These are phyloP conservation scores for Phytophthora crassamura DNA, from an alignment of 352 stramenopile genomes.

Conservation along the genomic window DNA sequence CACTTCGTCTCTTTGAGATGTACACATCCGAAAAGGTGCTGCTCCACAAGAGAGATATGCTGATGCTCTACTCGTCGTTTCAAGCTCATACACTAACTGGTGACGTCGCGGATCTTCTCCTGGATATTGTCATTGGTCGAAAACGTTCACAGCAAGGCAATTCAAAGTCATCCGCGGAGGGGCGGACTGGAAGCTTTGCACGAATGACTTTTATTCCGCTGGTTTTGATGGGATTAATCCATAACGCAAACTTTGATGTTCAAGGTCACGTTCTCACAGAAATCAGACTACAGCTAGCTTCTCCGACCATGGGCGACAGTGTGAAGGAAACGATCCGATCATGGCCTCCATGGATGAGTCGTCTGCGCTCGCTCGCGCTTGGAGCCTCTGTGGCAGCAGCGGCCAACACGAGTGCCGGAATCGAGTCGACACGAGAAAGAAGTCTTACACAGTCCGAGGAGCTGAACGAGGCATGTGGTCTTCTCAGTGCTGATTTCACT, in stretches of 20 bases:
- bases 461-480: conserved; percentile 61
- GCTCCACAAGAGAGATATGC: conserved; percentile 61
- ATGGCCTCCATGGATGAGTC: conserved; percentile 73
- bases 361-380: conserved; percentile 47
- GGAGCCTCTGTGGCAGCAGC: conserved; percentile 24
- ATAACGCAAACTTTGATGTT: conserved; percentile 55
- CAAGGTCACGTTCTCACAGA: conserved; percentile 64
- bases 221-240: conserved; percentile 59
- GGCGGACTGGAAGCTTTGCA: conserved; percentile 51
- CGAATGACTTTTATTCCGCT: conserved; percentile 64
- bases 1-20: conserved; percentile 70
- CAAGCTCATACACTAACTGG: conserved; percentile 62
- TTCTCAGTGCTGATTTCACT: conserved; percentile 61
- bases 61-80: conserved; percentile 66
- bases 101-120: conserved; percentile 51
- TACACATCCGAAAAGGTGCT: conserved; percentile 75
- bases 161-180: conserved; percentile 10
- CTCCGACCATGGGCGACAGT: conserved; percentile 49
- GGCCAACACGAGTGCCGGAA: conserved; percentile 11
- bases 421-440: conserved; percentile 8
- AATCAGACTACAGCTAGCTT: conserved; percentile 57
- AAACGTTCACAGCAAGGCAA: conserved; percentile 28
- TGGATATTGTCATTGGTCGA: conserved; percentile 72
- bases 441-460: conserved; percentile 37
- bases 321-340: conserved; percentile 76